phyloP scores from a whole-genome alignment of 2,329 filamentous ascomycete genomes.

The Phaeosphaeriaceae sp. region DNA sequence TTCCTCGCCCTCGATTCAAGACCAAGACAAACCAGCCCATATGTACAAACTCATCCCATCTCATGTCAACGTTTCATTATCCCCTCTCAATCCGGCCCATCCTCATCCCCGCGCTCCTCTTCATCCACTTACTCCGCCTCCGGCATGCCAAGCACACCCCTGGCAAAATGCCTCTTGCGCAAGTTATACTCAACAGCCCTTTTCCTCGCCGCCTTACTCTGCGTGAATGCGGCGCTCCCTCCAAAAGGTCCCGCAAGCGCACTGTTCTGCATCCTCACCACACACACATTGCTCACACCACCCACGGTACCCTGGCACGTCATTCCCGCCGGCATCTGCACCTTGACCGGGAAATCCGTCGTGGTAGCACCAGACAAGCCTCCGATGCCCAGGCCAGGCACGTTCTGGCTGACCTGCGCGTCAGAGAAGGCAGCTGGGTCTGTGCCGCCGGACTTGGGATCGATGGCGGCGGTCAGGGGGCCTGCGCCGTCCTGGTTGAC shows the following conservation, averaged over 20 bases:
- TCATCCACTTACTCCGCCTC: conserved; percentile 22
- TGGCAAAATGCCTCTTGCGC: conserved; percentile 46
- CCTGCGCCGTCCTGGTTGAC: conserved; percentile 76
- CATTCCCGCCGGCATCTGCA: conserved; percentile 73
- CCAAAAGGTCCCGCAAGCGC: conserved; percentile 71
- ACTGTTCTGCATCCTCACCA: conserved; percentile 69
- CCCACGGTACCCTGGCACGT: conserved; percentile 67
- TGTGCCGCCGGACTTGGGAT: conserved; percentile 68
- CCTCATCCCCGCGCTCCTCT: background rate
- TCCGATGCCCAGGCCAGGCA: conserved; percentile 64
- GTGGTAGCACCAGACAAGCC: conserved; percentile 57
- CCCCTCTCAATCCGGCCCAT: background rate
- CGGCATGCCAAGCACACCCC: conserved; percentile 43
- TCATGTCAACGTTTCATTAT: background rate
- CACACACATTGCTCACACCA: conserved; percentile 67
- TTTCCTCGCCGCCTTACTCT: conserved; percentile 65
- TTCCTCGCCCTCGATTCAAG: no score
- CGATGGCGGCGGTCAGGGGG: conserved; percentile 66
- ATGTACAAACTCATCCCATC: background rate
- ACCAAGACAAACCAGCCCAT: background rate
- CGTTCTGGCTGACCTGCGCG: conserved; percentile 66
- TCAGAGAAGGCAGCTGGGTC: conserved; percentile 66
- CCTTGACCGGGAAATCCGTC: conserved; percentile 69
- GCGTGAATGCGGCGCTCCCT: conserved; percentile 70
- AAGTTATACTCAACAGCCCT: conserved; percentile 64